Conservation (phyloP, 805 yeast species). For the Wickerhamomyces tratensis region DNA sequence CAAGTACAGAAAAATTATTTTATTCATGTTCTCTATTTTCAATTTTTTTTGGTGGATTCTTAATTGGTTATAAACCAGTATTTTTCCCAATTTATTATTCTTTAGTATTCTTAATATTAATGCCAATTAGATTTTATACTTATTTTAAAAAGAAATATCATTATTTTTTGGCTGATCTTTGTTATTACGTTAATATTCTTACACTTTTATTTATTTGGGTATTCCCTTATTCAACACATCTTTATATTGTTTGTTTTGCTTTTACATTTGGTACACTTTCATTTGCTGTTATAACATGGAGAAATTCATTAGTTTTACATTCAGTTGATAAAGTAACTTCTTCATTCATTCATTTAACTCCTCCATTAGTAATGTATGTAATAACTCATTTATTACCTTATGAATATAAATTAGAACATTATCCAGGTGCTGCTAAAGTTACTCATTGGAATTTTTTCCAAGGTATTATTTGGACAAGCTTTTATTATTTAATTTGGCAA, state of each 20-base stretch:
- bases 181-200: constrained; percentile 80
- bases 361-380: constrained; percentile 81
- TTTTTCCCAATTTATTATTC: constrained; percentile 75
- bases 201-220: constrained; percentile 71
- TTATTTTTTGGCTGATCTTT: constrained; percentile 84
- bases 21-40: constrained; percentile 64
- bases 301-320: constrained; percentile 87
- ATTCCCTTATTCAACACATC: constrained; percentile 60
- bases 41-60: constrained; percentile 62
- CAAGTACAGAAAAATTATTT: constrained; percentile 65
- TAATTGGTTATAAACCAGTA: constrained; percentile 71
- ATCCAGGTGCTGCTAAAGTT: constrained; percentile 71
- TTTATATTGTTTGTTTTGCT: constrained; percentile 79
- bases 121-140: constrained; percentile 81
- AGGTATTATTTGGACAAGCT: constrained; percentile 70
- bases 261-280: constrained; percentile 83
- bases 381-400: constrained; percentile 63
- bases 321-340: constrained; percentile 88
- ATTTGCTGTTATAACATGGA: constrained; percentile 93
- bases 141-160: constrained; percentile 75
- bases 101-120: constrained; percentile 41
- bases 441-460: constrained; percentile 62
- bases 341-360: constrained; percentile 83
- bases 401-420: constrained; percentile 42
- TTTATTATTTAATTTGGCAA: constrained; percentile 87